Evolutionary conservation across 129 eudicot genomes (phyloP), one percentile per base, ranked within the genome.

Genomic region (Lactuca saligna): DNA sequence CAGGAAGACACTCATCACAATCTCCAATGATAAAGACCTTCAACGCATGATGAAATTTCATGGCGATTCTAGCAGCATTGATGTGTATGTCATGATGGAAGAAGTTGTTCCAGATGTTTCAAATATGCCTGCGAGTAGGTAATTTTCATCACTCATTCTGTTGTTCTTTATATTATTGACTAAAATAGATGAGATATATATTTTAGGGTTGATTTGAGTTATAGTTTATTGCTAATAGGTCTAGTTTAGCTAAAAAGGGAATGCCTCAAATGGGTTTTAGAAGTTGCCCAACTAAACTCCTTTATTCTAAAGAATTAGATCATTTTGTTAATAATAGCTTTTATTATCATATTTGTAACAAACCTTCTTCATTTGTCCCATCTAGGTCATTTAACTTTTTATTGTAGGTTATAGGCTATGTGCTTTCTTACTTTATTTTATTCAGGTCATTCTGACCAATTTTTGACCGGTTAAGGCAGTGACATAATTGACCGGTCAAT

Each of bases 21-120:
- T 93, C 63, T 83, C 98, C n/a, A 93, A 87, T 78, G 97, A 93
- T 73, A 93, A 93, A 82, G 98, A 93, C 82, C 86, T 93, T 61
- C 85, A 84, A 37, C 86, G 88, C 59, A 93, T 93, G 98, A 81
- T 93, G 13, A 89, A 89, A 38, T 89, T 89, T 77, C 90, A 87
- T 63, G 78, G 66, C 8, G 80, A 78, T 63, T 82, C 73, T 65
- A 85, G 68, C 69, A 86, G 92, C 54, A 78, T 84, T 55, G 97
- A 93, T 79, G 81, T 93, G 5, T 93, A 84, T 83, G 82, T 88
- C 67, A 79, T 86, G 76, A 71, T 54, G 35, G 91, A 87, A 67
- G 98, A 89, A 61, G 75, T 68, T 54, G 84, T 82, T 31, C 88
- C 82, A 54, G 97, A 93, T 54, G 76, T 82, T 34, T 93, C 98